These are phyloP conservation scores for Kwoniella sp. DNA, from an alignment of 768 basidiomycete species.

Conservation along the genomic window DNA sequence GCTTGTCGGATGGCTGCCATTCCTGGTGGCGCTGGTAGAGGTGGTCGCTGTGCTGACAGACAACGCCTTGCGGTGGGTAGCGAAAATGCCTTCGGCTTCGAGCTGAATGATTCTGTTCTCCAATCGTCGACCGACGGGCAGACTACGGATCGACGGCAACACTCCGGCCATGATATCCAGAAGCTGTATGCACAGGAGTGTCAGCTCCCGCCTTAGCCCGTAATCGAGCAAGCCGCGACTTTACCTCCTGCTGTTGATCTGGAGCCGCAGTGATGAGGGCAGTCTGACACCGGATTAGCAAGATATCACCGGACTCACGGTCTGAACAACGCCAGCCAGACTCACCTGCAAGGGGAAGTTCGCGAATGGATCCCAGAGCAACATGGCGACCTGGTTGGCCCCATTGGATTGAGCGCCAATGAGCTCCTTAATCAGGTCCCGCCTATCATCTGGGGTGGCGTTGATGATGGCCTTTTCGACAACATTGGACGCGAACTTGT, in stretches of 20 bases:
- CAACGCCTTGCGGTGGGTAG: neutral
- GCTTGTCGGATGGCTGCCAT: no score
- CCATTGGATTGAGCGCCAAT: conserved; percentile 64
- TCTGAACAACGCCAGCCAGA: neutral
- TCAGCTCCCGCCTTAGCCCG: no score
- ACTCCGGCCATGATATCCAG: conserved; percentile 22
- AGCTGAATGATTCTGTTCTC: conserved; percentile 14
- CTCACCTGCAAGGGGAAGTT: conserved; percentile 44
- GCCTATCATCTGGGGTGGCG: conserved; percentile 63
- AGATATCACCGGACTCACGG: neutral
- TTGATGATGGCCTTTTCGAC: conserved; percentile 80
- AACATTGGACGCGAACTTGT: conserved; percentile 91
- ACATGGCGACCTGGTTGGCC: conserved; percentile 56
- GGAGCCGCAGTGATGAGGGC: conserved; percentile 19
- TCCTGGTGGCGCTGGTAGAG: conserved; percentile 1
- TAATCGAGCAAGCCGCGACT: no score
- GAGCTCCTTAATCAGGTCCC: conserved; percentile 73
- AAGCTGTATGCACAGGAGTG: conserved; percentile 13
- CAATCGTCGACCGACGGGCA: conserved; percentile 38
- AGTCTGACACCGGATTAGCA: conserved; percentile 15
- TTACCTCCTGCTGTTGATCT: conserved; percentile 25
- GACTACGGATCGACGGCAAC: conserved; percentile 25
- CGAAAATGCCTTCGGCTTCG: conserved; percentile 2
- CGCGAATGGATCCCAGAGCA: conserved; percentile 34
- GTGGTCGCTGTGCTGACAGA: conserved; percentile 1